Conservation (phyloP, 129 eudicot genomes). For the Lactuca sativa region DNA sequence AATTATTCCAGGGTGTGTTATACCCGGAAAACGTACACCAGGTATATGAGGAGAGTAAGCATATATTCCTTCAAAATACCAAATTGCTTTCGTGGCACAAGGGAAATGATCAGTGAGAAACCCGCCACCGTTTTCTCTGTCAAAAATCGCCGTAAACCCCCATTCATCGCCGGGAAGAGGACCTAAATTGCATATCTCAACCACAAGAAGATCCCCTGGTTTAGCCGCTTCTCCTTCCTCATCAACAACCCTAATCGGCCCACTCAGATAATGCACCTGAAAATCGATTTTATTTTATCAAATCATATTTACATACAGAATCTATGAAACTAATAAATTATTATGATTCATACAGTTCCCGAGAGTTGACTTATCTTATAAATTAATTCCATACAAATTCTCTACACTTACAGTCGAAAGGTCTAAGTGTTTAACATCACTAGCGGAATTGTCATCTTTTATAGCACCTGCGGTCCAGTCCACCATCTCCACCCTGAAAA, state of each 20-base stretch:
- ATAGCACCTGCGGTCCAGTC: constrained; percentile 96
- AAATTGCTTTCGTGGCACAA: constrained; percentile 90
- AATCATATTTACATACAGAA: not conserved
- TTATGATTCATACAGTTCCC: constrained; percentile 10
- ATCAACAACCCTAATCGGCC: constrained; percentile 84
- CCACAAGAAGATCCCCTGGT: constrained; percentile 90
- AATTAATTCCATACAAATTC: not conserved
- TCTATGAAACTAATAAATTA: not conserved
- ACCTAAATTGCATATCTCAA: constrained; percentile 94
- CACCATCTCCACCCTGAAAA: constrained; percentile 90
- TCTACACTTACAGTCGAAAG: constrained; percentile 78
- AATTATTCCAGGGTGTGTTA: constrained; percentile 94
- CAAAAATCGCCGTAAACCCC: constrained; percentile 96
- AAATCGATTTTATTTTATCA: constrained; percentile 14
- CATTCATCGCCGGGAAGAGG: constrained; percentile 98
- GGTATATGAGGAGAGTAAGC: constrained; percentile 97
- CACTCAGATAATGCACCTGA: constrained; percentile 94
- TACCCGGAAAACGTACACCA: constrained; percentile 95
- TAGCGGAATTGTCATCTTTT: constrained; percentile 72
- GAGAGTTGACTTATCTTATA: constrained; percentile 19
- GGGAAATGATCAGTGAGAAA: constrained; percentile 97
- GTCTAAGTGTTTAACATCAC: constrained; percentile 72
- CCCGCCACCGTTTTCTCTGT: constrained; percentile 98
- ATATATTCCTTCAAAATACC: constrained; percentile 99
- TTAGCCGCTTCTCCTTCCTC: constrained; percentile 72